These are phyloP conservation scores for Phytophthora constricta DNA, from an alignment of 352 stramenopile genomes.

Conservation along the genomic window DNA sequence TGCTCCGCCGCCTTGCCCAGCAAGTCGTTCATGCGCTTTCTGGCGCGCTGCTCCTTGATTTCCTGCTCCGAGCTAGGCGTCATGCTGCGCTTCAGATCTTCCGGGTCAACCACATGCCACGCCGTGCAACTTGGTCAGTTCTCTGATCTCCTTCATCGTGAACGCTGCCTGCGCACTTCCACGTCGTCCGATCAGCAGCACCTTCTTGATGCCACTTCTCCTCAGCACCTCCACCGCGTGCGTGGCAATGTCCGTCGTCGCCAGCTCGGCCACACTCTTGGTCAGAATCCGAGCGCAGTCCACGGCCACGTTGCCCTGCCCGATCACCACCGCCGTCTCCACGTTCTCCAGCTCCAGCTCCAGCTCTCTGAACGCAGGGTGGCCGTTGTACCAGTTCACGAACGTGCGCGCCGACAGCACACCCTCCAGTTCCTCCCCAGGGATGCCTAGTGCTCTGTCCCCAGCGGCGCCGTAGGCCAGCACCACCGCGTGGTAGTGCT, in stretches of 20 bases:
- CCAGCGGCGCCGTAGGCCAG: slow-evolving; percentile 95
- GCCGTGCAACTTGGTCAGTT: slow-evolving; percentile 85
- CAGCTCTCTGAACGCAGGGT: slow-evolving; percentile 94
- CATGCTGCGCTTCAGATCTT: slow-evolving; percentile 89
- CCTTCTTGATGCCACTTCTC: slow-evolving; percentile 77
- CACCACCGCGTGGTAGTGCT: slow-evolving; percentile 95
- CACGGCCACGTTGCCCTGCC: slow-evolving; percentile 97
- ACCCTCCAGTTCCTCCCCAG: slow-evolving; percentile 74
- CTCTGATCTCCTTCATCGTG: slow-evolving; percentile 97
- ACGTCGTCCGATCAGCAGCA: slow-evolving; percentile 93
- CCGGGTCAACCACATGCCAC: slow-evolving; percentile 86
- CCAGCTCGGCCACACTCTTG: slow-evolving; percentile 91
- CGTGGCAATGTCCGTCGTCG: slow-evolving; percentile 92
- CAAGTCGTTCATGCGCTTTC: slow-evolving; percentile 88
- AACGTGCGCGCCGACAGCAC: slow-evolving; percentile 94
- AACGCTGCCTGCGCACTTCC: slow-evolving; percentile 97
- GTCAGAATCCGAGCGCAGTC: slow-evolving; percentile 96
- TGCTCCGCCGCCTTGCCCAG: slow-evolving; percentile 63
- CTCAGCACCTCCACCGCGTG: slow-evolving; percentile 89
- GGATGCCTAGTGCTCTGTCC: slow-evolving; percentile 90
- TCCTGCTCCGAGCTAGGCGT: slow-evolving; percentile 89
- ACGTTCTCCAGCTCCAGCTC: slow-evolving; percentile 53
- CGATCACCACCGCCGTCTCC: slow-evolving; percentile 94
- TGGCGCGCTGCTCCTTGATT: slow-evolving; percentile 80
- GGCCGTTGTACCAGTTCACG: slow-evolving; percentile 99